Conservation (phyloP, 495 filamentous ascomycete species). For the Haplographium delicatum region DNA sequence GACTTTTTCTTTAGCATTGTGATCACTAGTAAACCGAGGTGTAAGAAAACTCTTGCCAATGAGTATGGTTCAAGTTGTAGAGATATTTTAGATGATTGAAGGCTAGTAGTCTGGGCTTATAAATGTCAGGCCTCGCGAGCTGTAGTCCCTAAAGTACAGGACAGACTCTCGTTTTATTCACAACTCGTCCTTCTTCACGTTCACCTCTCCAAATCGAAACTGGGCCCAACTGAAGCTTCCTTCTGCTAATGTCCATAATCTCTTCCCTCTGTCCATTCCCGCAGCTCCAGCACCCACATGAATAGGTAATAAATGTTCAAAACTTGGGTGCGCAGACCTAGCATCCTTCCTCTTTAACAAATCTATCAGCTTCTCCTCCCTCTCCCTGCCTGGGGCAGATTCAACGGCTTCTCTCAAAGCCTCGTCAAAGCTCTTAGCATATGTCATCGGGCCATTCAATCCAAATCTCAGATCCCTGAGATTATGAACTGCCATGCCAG, state of each 20-base stretch:
- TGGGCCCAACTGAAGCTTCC: slow-evolving; percentile 68
- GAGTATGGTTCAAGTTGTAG: too few species aligned
- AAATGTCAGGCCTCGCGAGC: too few species aligned
- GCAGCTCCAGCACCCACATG: slow-evolving; percentile 70
- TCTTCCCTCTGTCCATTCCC: slow-evolving; percentile 53
- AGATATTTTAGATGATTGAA: too few species aligned
- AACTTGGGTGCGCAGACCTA: slow-evolving; percentile 68
- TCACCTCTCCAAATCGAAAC: slow-evolving; percentile 63
- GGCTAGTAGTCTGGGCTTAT: too few species aligned
- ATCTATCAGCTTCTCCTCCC: slow-evolving; percentile 55
- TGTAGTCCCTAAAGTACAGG: too few species aligned
- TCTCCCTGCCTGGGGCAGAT: slow-evolving; percentile 39
- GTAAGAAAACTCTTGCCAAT: too few species aligned
- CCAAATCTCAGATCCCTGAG: slow-evolving; percentile 57
- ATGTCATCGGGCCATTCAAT: slow-evolving; percentile 49
- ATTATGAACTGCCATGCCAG: slow-evolving; percentile 89
- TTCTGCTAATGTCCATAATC: slow-evolving; percentile 62
- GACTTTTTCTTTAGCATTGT: too few species aligned
- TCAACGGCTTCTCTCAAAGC: slow-evolving; percentile 67
- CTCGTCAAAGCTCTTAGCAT: slow-evolving; percentile 69
- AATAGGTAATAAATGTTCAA: slow-evolving; percentile 79
- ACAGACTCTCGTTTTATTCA: too few species aligned
- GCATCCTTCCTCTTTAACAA: slow-evolving; percentile 62
- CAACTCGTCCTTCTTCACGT: too few species aligned
- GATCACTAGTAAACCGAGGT: too few species aligned